phyloP scores from a whole-genome alignment of 2,329 filamentous ascomycete species.

The Neopestalotiopsis clavispora region DNA sequence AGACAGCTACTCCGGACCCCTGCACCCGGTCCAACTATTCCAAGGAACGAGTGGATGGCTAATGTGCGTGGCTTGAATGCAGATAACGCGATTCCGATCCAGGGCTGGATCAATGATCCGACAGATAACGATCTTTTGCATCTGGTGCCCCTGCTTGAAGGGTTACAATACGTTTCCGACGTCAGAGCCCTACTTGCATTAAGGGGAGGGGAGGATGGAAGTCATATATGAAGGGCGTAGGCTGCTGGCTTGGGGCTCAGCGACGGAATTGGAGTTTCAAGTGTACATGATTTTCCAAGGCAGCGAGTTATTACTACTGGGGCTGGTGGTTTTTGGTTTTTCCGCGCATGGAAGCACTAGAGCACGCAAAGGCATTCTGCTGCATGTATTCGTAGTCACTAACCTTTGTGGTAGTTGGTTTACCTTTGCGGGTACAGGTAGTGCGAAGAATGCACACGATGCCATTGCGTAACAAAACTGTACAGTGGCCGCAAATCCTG shows the following conservation, averaged over 20 bases:
- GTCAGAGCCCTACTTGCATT: conserved; percentile 89
- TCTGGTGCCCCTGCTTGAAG: conserved; percentile 89
- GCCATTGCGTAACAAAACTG: neutral
- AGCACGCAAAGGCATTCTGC: conserved; percentile 11
- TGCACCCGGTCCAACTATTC: conserved; percentile 8
- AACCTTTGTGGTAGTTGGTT: neutral
- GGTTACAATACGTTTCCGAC: conserved; percentile 94
- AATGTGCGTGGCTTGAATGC: conserved; percentile 22
- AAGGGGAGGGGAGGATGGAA: conserved; percentile 81
- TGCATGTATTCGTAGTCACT: neutral
- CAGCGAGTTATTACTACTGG: neutral
- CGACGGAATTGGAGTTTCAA: conserved; percentile 9
- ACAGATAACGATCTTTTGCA: conserved; percentile 96
- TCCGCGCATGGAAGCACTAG: conserved; percentile 11
- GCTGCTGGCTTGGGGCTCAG: neutral
- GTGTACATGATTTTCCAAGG: conserved; percentile 14
- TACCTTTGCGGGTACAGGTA: neutral
- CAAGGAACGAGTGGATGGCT: conserved; percentile 19
- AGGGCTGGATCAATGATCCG: conserved; percentile 98
- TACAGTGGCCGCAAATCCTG: neutral
- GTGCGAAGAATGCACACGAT: neutral
- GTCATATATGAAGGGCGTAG: conserved; percentile 38
- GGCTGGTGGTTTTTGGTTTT: conserved; percentile 6
- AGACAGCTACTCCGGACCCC: conserved; percentile 4
- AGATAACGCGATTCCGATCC: conserved; percentile 99